These are phyloP conservation scores for Colletotrichum spaethianum DNA, from an alignment of 2,329 filamentous ascomycete species.

Conservation along the genomic window DNA sequence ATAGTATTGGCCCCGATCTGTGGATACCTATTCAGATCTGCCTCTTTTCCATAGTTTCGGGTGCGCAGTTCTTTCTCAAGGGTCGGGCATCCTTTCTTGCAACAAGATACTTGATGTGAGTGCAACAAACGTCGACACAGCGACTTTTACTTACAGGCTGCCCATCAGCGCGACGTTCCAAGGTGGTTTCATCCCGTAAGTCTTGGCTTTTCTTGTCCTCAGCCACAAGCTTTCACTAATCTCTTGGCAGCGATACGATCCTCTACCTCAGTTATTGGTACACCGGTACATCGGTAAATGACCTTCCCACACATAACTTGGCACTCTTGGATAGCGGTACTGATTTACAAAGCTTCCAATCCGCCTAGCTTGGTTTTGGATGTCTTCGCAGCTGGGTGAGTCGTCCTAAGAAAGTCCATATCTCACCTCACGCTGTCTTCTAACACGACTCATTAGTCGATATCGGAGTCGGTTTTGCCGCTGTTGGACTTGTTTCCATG, in stretches of 20 bases:
- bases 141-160: background rate
- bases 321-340: background rate
- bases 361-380: constrained; percentile 79
- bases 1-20: constrained; percentile 48
- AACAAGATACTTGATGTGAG: constrained; percentile 56
- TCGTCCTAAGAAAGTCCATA: background rate
- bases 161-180: constrained; percentile 48
- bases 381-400: constrained; percentile 52
- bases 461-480: constrained; percentile 68
- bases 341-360: constrained; percentile 66
- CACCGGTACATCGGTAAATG: constrained; percentile 64
- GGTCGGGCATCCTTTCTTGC: constrained; percentile 56
- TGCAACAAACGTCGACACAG: constrained; percentile 19
- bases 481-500: constrained; percentile 69
- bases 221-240: constrained; percentile 41
- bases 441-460: constrained; percentile 45
- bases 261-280: constrained; percentile 75
- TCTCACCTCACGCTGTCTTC: too few relatives aligned
- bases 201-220: constrained; percentile 44
- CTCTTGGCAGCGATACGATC: constrained; percentile 22
- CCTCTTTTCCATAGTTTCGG: constrained; percentile 40
- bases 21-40: constrained; percentile 49
- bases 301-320: rapidly evolving
- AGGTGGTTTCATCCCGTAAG: constrained; percentile 59
- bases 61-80: constrained; percentile 49